Percentiles rank a stretch among this genome's conserved stretches.
Evolutionary conservation across 2,329 filamentous ascomycete species (phyloP).

Genomic region (Diaporthe sp.): DNA sequence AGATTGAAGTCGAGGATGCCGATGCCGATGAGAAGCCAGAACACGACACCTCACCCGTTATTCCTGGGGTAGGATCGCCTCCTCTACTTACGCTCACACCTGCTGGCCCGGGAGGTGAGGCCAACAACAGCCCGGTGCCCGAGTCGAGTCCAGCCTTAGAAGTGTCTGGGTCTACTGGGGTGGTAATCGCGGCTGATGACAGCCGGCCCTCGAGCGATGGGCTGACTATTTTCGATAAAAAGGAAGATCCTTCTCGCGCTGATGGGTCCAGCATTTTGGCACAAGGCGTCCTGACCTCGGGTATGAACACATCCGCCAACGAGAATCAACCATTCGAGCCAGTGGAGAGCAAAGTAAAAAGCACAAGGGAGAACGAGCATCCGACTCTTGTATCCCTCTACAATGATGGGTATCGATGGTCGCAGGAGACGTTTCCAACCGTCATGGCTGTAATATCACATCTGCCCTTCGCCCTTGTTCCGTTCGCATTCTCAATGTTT

Average conservation of each 20-base stretch:
- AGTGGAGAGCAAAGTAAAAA: neutral
- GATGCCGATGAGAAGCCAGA: neutral
- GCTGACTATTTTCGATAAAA: neutral
- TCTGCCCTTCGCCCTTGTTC: constrained; percentile 76
- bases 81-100: constrained; percentile 6
- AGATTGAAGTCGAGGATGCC: neutral
- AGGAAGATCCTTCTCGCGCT: too few relatives aligned
- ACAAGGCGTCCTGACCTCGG: neutral
- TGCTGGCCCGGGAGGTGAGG: neutral
- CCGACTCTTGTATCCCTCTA: neutral
- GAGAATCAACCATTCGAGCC: neutral
- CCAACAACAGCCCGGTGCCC: neutral
- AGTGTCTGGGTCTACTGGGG: neutral
- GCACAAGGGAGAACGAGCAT: neutral
- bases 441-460: constrained; percentile 75
- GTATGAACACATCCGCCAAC: neutral
- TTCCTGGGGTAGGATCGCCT: neutral
- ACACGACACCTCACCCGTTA: neutral
- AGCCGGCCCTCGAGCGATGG: neutral
- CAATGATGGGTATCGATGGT: constrained; percentile 58
- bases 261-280: neutral
- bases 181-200: neutral
- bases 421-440: constrained; percentile 79
- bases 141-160: neutral
- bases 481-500: constrained; percentile 82